phyloP scores from a whole-genome alignment of 129 eudicot species.

The Centaurea solstitialis region DNA sequence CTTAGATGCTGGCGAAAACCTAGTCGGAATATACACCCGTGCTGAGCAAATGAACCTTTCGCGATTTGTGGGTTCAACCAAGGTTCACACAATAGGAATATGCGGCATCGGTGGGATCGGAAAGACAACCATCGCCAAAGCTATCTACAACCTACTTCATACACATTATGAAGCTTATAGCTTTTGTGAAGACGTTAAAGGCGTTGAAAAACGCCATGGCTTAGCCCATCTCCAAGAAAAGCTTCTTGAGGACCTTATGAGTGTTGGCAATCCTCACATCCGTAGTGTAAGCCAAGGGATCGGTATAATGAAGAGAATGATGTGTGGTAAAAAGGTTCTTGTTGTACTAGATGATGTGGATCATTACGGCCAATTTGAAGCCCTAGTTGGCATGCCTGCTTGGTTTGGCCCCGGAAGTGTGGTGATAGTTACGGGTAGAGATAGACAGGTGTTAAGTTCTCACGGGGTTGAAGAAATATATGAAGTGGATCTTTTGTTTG shows the following conservation, averaged over 20 bases:
- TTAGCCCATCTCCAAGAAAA: slow-evolving; percentile 29
- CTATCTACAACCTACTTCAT: slow-evolving; percentile 26
- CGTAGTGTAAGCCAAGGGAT: slow-evolving; percentile 16
- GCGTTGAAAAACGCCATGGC: slow-evolving; percentile 22
- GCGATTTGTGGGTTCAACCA: slow-evolving; percentile 2
- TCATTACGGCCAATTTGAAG: slow-evolving; percentile 26
- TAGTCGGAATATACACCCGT: slow-evolving; percentile 32
- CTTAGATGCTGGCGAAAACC: slow-evolving; percentile 29
- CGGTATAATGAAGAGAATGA: not conserved
- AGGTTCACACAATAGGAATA: slow-evolving; percentile 39
- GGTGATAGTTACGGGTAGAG: slow-evolving; percentile 31
- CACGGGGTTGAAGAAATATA: slow-evolving; percentile 26
- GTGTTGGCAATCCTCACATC: slow-evolving; percentile 1
- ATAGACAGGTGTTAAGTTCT: slow-evolving; percentile 18
- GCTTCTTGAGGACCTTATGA: slow-evolving; percentile 30
- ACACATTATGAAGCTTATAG: slow-evolving; percentile 30
- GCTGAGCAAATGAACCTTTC: slow-evolving; percentile 28
- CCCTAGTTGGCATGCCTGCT: slow-evolving; percentile 22
- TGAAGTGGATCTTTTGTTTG: slow-evolving; percentile 24
- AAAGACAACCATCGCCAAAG: slow-evolving; percentile 39
- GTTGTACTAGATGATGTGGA: slow-evolving; percentile 41
- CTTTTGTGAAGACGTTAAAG: slow-evolving; percentile 34
- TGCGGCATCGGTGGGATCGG: slow-evolving; percentile 47
- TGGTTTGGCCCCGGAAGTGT: slow-evolving; percentile 43
- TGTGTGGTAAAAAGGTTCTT: slow-evolving; percentile 34